Conservation (phyloP, 2,329 filamentous ascomycete genomes). For the Calonectria ilicicola region DNA sequence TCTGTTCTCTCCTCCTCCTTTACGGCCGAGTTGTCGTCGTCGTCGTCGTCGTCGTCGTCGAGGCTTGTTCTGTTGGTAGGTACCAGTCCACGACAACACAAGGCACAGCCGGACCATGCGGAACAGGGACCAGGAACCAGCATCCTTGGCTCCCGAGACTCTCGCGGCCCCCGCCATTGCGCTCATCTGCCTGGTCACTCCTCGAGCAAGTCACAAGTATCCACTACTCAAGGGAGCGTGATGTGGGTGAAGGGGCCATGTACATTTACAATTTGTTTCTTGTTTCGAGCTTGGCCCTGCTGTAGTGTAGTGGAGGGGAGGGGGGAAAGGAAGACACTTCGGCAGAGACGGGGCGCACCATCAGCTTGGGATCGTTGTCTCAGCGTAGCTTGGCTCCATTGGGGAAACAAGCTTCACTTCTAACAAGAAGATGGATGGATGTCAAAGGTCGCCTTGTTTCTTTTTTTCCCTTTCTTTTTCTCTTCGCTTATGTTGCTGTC, state of each 20-base stretch:
- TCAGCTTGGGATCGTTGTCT: slow-evolving; percentile 6
- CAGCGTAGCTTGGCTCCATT: background rate
- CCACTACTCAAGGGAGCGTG: slow-evolving; percentile 11
- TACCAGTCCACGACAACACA: background rate
- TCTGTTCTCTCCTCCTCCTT: background rate
- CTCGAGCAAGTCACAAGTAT: slow-evolving; percentile 6
- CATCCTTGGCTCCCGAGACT: slow-evolving; percentile 20
- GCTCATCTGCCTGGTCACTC: slow-evolving; percentile 17
- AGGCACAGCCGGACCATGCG: background rate
- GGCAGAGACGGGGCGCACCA: background rate
- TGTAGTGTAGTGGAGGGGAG: slow-evolving; percentile 2
- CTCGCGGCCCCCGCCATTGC: slow-evolving; percentile 18
- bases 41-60: background rate
- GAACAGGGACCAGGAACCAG: slow-evolving; percentile 17
- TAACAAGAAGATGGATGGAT: background rate
- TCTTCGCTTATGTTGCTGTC: background rate
- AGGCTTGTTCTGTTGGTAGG: slow-evolving; percentile 1
- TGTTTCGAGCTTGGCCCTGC: background rate
- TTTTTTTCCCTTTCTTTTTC: background rate
- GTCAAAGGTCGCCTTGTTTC: background rate
- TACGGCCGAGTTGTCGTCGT: background rate
- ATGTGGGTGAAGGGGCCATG: slow-evolving; percentile 11
- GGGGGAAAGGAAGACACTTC: background rate
- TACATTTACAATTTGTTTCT: slow-evolving; percentile 19
- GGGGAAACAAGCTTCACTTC: background rate